A percentile compares a stretch with the other conserved stretches of the same genome.
phyloP scores from a whole-genome alignment of 2,329 filamentous ascomycete genomes.

The Balansia obtecta region DNA sequence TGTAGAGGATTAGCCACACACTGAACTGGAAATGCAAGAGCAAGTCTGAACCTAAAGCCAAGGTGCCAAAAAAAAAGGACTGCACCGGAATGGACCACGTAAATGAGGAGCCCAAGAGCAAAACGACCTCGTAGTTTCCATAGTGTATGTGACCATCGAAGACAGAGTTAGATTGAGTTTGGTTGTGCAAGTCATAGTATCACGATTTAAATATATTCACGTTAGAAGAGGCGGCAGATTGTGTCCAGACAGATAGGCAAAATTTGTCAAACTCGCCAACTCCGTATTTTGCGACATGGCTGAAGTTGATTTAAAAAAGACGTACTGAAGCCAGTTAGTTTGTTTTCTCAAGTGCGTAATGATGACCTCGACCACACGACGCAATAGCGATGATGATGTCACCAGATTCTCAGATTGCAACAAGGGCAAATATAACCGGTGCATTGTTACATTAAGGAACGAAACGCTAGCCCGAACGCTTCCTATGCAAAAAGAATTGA shows the following conservation, averaged over 20 bases:
- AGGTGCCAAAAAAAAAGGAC: neutral
- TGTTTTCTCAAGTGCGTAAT: no score
- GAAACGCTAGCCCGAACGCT: neutral
- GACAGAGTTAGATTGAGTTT: no score
- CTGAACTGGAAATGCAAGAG: conserved; percentile 48
- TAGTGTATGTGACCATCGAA: neutral
- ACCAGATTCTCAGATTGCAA: neutral
- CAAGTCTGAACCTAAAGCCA: conserved; percentile 19
- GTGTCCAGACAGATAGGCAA: neutral
- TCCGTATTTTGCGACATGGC: no score
- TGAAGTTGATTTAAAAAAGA: no score
- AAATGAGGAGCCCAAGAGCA: neutral
- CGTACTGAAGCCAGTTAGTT: no score
- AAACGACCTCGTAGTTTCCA: neutral
- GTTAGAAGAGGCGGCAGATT: no score
- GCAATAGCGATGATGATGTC: neutral
- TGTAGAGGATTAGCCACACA: conserved; percentile 45
- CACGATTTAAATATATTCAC: no score
- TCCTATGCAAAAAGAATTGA: conserved; percentile 4
- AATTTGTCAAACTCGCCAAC: neutral
- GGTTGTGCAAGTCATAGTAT: no score
- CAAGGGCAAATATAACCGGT: neutral
- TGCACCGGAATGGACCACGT: neutral
- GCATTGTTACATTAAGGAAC: neutral
- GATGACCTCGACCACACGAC: neutral